Percentiles rank a stretch among this genome's conserved stretches.
phyloP scores from a whole-genome alignment of 2,329 filamentous ascomycete genomes.

The Boeremia exigua region DNA sequence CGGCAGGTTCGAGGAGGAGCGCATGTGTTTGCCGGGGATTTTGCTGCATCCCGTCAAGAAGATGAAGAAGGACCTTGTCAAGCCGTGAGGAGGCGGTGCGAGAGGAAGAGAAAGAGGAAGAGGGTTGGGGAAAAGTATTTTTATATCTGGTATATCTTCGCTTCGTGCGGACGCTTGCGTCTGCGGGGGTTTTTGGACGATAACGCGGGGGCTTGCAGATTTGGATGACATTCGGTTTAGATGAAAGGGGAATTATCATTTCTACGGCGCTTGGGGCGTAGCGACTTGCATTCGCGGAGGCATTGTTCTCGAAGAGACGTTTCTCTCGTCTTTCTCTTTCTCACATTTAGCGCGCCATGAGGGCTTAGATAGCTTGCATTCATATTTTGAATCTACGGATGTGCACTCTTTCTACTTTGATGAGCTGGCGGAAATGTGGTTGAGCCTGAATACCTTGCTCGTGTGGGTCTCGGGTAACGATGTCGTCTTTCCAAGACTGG shows the following conservation, averaged over 20 bases:
- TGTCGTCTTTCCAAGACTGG: too few relatives aligned
- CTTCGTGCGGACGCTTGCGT: too few relatives aligned
- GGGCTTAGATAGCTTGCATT: background rate
- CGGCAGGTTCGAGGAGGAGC: slow-evolving; percentile 63
- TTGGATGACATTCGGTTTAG: too few relatives aligned
- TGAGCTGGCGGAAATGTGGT: too few relatives aligned
- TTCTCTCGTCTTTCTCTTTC: background rate
- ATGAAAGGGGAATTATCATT: background rate
- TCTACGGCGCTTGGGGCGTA: background rate
- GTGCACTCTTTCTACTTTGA: background rate
- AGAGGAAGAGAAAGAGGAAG: background rate
- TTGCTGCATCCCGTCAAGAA: slow-evolving; percentile 87
- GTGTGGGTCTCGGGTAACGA: too few relatives aligned
- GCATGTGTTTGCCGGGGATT: slow-evolving; percentile 92
- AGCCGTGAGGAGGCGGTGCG: slow-evolving; percentile 5
- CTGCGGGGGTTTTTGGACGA: too few relatives aligned
- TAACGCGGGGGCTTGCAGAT: too few relatives aligned
- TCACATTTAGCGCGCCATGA: background rate
- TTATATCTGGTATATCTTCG: too few relatives aligned
- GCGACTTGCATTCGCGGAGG: too few relatives aligned
- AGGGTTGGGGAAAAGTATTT: background rate
- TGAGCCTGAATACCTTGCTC: too few relatives aligned
- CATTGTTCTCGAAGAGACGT: too few relatives aligned
- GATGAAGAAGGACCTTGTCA: slow-evolving; percentile 39
- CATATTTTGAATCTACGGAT: background rate